phyloP scores from a whole-genome alignment of 2,329 filamentous ascomycete genomes.

The Penicillium thymicola region DNA sequence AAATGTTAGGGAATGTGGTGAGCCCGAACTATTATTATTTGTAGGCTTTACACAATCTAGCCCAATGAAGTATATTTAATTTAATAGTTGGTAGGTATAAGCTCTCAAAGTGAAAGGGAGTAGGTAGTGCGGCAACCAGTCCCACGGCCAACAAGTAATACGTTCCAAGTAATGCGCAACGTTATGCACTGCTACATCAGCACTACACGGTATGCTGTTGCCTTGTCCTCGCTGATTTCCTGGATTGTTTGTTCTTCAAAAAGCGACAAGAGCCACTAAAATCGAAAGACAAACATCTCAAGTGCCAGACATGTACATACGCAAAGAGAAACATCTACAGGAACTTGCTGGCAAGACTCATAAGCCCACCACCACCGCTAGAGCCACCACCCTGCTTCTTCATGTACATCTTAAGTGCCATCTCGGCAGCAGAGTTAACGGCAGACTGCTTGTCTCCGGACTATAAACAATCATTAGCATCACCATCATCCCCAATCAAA shows the following conservation, averaged over 20 bases:
- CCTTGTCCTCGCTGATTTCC: neutral
- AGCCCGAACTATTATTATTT: neutral
- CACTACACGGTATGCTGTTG: neutral
- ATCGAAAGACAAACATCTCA: neutral
- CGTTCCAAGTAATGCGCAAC: neutral
- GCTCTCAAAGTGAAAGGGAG: neutral
- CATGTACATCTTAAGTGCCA: slow-evolving; percentile 87
- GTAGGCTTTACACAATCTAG: too few relatives aligned
- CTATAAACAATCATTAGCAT: slow-evolving; percentile 22
- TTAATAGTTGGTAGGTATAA: neutral
- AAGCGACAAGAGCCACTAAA: neutral
- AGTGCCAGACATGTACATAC: neutral
- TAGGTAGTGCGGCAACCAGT: neutral
- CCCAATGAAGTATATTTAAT: neutral
- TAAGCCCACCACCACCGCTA: slow-evolving; percentile 49
- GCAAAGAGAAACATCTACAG: slow-evolving; percentile 28
- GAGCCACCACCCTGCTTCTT: slow-evolving; percentile 63
- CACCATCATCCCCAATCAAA: neutral
- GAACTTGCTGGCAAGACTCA: slow-evolving; percentile 62
- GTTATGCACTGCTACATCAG: neutral
- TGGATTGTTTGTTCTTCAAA: neutral
- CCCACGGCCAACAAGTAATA: neutral
- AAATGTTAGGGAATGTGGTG: neutral
- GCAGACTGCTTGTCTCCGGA: slow-evolving; percentile 74
- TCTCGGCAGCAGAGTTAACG: slow-evolving; percentile 74